phyloP scores from a whole-genome alignment of 805 yeast species.

The Candida chauliodis region DNA sequence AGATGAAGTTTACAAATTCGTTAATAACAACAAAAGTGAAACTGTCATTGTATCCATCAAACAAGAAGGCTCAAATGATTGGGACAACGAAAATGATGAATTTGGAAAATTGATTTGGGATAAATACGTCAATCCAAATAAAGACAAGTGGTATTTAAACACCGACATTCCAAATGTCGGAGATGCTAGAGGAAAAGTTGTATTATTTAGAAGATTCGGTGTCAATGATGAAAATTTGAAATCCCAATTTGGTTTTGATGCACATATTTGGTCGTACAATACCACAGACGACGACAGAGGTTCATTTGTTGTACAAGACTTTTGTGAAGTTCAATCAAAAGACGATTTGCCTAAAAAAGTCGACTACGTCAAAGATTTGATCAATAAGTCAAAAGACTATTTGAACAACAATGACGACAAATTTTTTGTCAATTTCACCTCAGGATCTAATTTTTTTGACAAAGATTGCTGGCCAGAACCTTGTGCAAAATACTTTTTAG shows the following conservation, averaged over 20 bases:
- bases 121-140: slow-evolving; percentile 45
- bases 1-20: slow-evolving; percentile 56
- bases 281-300: slow-evolving; percentile 66
- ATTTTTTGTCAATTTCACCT: slow-evolving; percentile 66
- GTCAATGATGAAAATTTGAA: slow-evolving; percentile 43
- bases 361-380: slow-evolving; percentile 52
- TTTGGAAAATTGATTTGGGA: slow-evolving; percentile 62
- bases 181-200: slow-evolving; percentile 63
- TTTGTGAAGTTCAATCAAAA: slow-evolving; percentile 55
- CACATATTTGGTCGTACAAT: slow-evolving; percentile 64
- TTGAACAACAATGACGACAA: slow-evolving; percentile 46
- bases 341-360: slow-evolving; percentile 57
- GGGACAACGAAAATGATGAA: slow-evolving; percentile 63
- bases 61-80: slow-evolving; percentile 67
- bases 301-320: slow-evolving; percentile 64
- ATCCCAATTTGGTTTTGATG: slow-evolving; percentile 60
- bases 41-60: slow-evolving; percentile 65
- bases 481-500: slow-evolving; percentile 51
- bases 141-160: slow-evolving; percentile 59
- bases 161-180: slow-evolving; percentile 54
- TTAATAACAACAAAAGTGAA: slow-evolving; percentile 52
- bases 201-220: slow-evolving; percentile 71
- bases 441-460: slow-evolving; percentile 71
- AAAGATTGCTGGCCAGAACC: slow-evolving; percentile 71
- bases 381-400: slow-evolving; percentile 50